A percentile compares a stretch with the other conserved stretches of the same genome.
Conservation (phyloP, 2,329 filamentous ascomycete species). For the Fusarium nygamai region DNA sequence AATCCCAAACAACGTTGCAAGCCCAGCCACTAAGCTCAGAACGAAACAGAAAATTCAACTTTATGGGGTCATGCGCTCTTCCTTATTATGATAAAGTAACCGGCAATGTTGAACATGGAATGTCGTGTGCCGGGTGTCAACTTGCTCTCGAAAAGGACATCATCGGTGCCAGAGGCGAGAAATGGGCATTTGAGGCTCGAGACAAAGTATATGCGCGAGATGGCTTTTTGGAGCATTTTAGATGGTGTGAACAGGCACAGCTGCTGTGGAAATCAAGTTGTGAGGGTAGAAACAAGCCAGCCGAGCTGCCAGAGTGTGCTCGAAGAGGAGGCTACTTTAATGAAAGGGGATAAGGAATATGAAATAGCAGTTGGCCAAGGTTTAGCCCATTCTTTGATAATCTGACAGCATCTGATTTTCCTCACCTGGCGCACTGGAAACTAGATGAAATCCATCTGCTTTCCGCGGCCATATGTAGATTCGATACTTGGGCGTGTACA, state of each 20-base stretch:
- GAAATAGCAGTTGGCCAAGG: background rate
- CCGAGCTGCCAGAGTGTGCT: background rate
- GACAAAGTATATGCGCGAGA: background rate
- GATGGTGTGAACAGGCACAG: background rate
- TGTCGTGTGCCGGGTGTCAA: background rate
- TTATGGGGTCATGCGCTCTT: background rate
- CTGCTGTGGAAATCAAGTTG: background rate
- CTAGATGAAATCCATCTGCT: accelerated
- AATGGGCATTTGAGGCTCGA: background rate
- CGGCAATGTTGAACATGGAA: background rate
- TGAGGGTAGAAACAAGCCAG: background rate
- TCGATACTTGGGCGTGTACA: too few relatives aligned
- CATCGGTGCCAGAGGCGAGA: background rate
- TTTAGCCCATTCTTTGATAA: background rate
- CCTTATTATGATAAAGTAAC: background rate
- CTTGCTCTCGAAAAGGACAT: constrained; percentile 1
- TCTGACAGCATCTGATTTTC: accelerated
- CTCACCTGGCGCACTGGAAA: accelerated
- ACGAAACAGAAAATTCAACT: background rate
- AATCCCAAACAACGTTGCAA: background rate
- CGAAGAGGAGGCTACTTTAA: background rate
- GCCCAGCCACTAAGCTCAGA: accelerated
- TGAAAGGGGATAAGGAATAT: background rate
- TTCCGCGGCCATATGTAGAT: too few relatives aligned
- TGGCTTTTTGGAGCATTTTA: background rate